Evolutionary conservation across 257 asterid genomes (phyloP).

Genomic region (Solanum pennellii): DNA sequence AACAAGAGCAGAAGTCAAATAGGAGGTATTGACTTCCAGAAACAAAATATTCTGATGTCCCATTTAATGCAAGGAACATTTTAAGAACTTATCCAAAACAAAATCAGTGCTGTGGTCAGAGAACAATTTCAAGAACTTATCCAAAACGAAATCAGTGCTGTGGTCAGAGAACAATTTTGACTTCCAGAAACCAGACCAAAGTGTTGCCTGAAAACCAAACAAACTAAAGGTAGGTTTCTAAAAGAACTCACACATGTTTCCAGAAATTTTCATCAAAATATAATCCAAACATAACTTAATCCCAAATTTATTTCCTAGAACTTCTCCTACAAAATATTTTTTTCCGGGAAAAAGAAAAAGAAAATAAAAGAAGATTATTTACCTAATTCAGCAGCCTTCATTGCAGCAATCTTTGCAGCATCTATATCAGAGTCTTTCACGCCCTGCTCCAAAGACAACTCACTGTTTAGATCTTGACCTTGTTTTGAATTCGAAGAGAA

Average conservation of each 20-base stretch:
- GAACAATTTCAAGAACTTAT: not conserved
- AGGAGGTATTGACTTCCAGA: not conserved
- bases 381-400: conserved; percentile 97
- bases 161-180: not conserved
- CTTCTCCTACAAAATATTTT: not conserved
- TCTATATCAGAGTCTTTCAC: conserved; percentile 78
- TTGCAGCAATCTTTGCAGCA: conserved; percentile 90
- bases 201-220: not conserved
- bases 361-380: not conserved
- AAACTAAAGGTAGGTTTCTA: not conserved
- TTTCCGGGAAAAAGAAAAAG: not conserved
- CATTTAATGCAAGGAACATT: not conserved
- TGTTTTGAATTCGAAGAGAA: conserved; percentile 9
- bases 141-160: not conserved
- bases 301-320: not conserved
- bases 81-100: not conserved
- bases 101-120: not conserved
- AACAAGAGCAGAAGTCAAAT: not conserved
- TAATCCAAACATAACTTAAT: not conserved
- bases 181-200: not conserved
- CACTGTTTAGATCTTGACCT: conserved; percentile 7
- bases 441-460: conserved; percentile 41
- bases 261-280: not conserved
- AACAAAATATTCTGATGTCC: not conserved
- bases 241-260: not conserved